A percentile compares a stretch with the other conserved stretches of the same genome.
phyloP scores from a whole-genome alignment of 176 grass and related monocot species.

The Chloris gayana region DNA sequence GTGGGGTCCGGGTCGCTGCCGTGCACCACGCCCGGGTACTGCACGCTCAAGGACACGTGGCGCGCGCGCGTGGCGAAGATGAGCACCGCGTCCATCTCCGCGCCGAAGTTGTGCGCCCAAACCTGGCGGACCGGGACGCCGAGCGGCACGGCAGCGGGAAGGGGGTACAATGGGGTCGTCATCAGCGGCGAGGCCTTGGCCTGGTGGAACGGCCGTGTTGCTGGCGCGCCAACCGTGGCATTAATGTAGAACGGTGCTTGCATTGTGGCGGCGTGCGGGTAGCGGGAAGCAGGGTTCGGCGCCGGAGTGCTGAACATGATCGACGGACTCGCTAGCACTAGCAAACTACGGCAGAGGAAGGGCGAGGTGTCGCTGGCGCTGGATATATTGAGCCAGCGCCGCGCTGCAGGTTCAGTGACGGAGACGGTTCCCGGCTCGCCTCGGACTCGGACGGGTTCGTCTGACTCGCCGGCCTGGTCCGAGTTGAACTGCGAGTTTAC shows the following conservation, averaged over 20 bases:
- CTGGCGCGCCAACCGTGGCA: too few relatives aligned
- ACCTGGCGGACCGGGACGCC: background rate
- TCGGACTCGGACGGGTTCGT: too few relatives aligned
- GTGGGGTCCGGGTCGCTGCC: background rate
- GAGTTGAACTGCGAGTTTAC: too few relatives aligned
- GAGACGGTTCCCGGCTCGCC: too few relatives aligned
- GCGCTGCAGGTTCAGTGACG: too few relatives aligned
- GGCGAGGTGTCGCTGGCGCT: too few relatives aligned
- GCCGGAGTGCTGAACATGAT: too few relatives aligned
- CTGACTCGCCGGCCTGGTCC: too few relatives aligned
- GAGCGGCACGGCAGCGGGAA: background rate
- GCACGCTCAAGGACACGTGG: background rate
- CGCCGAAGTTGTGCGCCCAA: background rate
- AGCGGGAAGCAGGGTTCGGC: background rate
- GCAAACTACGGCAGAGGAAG: too few relatives aligned
- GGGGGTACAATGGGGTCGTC: background rate
- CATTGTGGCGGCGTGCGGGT: background rate
- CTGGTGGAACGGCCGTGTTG: background rate
- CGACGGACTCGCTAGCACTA: too few relatives aligned
- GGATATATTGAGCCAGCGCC: too few relatives aligned
- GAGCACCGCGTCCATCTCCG: background rate
- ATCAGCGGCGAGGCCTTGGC: background rate
- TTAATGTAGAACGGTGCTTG: background rate
- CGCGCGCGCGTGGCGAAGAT: background rate
- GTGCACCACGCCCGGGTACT: conserved; percentile 34